Percentiles rank a stretch among this genome's conserved stretches.
phyloP scores from a whole-genome alignment of 23 red algal species.

The Cyanidioschyzon merolae region DNA sequence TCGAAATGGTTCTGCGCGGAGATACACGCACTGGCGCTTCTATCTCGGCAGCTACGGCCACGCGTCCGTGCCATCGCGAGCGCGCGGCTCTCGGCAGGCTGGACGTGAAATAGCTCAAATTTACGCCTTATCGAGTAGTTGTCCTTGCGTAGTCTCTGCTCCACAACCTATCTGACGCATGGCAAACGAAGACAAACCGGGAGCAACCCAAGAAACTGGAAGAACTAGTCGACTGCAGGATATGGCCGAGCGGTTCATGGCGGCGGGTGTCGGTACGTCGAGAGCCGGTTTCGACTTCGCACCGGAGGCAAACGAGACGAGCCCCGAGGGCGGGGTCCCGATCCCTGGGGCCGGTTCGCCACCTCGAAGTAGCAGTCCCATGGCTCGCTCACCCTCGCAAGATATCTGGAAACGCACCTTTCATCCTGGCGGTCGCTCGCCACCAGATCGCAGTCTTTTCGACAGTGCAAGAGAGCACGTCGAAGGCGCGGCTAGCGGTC shows the following conservation, averaged over 20 bases:
- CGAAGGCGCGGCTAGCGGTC: background rate
- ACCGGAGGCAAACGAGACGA: background rate
- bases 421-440: constrained; percentile 7
- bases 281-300: constrained; percentile 2
- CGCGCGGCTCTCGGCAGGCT: too few species aligned
- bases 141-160: too few species aligned
- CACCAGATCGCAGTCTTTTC: background rate
- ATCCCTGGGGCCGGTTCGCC: background rate
- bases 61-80: too few species aligned
- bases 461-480: background rate
- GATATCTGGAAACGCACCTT: constrained; percentile 3
- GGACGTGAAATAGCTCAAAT: too few species aligned
- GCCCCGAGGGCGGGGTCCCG: background rate
- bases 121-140: too few species aligned
- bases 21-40: too few species aligned
- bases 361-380: background rate
- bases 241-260: constrained; percentile 13
- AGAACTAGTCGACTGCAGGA: background rate
- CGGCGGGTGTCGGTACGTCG: constrained; percentile 1
- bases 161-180: too few species aligned
- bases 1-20: too few species aligned
- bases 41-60: too few species aligned
- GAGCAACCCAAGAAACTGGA: background rate
- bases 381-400: background rate
- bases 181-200: background rate